Evolutionary conservation across 768 basidiomycete species (phyloP).

Genomic region (Collybia sordida): DNA sequence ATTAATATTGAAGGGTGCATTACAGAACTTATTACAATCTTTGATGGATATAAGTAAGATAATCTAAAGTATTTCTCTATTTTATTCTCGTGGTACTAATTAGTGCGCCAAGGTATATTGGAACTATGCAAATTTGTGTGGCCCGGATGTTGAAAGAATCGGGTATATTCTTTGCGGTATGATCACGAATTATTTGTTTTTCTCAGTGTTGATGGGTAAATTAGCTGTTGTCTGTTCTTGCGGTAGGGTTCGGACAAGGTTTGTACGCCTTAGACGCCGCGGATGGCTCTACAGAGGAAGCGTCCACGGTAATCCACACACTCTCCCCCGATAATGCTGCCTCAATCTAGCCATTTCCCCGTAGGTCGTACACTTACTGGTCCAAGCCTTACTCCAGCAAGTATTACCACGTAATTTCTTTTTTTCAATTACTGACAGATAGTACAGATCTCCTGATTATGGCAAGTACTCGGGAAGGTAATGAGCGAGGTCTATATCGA

Average conservation of each 20-base stretch:
- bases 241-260: conserved; percentile 82
- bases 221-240: conserved; percentile 79
- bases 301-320: conserved; percentile 38
- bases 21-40: conserved; percentile 75
- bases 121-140: conserved; percentile 92
- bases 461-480: conserved; percentile 53
- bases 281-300: conserved; percentile 68
- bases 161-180: conserved; percentile 86
- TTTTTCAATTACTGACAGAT: not conserved
- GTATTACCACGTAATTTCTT: conserved; percentile 14
- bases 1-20: not conserved
- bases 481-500: conserved; percentile 4
- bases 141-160: conserved; percentile 93
- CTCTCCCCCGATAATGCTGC: not conserved
- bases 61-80: not conserved
- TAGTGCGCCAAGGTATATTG: conserved; percentile 60
- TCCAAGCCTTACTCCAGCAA: conserved; percentile 83
- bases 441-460: conserved; percentile 64
- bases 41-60: conserved; percentile 75
- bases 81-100: not conserved
- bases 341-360: conserved; percentile 3
- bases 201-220: conserved; percentile 2
- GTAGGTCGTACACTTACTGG: conserved; percentile 67
- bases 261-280: conserved; percentile 90
- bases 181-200: conserved; percentile 25